A percentile compares a stretch with the other conserved stretches of the same genome.
Evolutionary conservation across 208 protist genomes (phyloP).

Genomic region (Acanthamoeba culbertsoni): DNA sequence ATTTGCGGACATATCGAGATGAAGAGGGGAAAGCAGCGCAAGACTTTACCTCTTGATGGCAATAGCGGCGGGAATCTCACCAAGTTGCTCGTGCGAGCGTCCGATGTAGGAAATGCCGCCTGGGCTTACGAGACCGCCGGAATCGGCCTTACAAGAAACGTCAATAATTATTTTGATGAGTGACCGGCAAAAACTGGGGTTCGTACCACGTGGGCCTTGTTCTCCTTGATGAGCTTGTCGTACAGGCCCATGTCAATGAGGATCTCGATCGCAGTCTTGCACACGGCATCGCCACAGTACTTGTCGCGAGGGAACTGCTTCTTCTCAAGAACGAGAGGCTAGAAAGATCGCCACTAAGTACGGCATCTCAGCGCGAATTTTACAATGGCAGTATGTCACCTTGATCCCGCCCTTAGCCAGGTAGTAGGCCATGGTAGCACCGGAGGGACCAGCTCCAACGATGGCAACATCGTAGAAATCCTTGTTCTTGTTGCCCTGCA

Average conservation of each 20-base stretch:
- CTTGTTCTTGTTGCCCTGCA: conserved; percentile 27
- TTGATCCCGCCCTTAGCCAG: conserved; percentile 66
- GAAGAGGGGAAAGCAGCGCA: too few relatives aligned
- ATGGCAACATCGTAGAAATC: conserved; percentile 77
- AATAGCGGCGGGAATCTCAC: conserved; percentile 70
- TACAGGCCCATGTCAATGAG: conserved; percentile 79
- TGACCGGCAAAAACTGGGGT: not conserved
- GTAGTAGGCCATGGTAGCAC: conserved; percentile 65
- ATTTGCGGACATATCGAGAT: not conserved
- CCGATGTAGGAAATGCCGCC: conserved; percentile 78
- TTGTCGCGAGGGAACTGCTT: conserved; percentile 80
- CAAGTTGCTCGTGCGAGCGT: conserved; percentile 72
- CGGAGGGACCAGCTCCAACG: conserved; percentile 75
- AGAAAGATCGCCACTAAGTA: not conserved
- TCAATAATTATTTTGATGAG: not conserved
- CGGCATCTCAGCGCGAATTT: not conserved
- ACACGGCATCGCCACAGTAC: conserved; percentile 80
- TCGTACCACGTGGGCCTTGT: conserved; percentile 75
- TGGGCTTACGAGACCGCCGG: conserved; percentile 76
- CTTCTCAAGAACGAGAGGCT: conserved; percentile 74
- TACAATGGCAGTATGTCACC: not conserved
- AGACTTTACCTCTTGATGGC: conserved; percentile 71
- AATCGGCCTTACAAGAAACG: conserved; percentile 63
- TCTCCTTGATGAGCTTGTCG: conserved; percentile 74
- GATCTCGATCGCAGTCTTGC: conserved; percentile 79